These are phyloP conservation scores for Liquidambar formosana DNA, from an alignment of 164 flowering plant genomes.

Conservation along the genomic window DNA sequence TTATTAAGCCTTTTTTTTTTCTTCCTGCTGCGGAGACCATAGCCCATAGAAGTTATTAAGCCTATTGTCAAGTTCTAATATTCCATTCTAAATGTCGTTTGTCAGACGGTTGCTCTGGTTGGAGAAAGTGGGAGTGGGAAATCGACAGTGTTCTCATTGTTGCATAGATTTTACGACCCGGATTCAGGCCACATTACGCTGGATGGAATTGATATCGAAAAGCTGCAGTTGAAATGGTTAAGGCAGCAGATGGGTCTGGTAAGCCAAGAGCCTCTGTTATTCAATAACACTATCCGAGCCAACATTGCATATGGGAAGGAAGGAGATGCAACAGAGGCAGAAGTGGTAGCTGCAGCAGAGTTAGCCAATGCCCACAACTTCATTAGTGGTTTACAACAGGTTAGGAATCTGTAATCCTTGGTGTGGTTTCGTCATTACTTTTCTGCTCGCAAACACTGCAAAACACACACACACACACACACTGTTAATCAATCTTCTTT, in stretches of 20 bases:
- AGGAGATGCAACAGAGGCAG: conserved; percentile 35
- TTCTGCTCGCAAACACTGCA: no score
- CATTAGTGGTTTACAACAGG: conserved; percentile 39
- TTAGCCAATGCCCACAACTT: conserved; percentile 47
- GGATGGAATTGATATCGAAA: conserved; percentile 39
- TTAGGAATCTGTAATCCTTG: neutral
- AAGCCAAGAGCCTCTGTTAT: conserved; percentile 48
- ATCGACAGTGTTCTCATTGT: conserved; percentile 41
- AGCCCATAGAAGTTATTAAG: no score
- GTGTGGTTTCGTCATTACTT: no score
- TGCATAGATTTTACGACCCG: conserved; percentile 49
- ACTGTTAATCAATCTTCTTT: no score
- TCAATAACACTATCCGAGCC: conserved; percentile 41
- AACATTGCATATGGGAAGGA: conserved; percentile 50
- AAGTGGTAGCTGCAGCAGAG: conserved; percentile 40
- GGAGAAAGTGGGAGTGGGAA: conserved; percentile 59
- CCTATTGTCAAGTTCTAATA: no score
- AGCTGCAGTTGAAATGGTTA: conserved; percentile 39
- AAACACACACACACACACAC: no score
- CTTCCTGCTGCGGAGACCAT: no score
- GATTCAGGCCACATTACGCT: conserved; percentile 43
- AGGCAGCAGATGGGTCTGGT: conserved; percentile 51
- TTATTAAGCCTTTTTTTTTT: no score
- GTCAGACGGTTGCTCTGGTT: conserved; percentile 45
- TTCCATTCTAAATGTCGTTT: neutral